Base-by-base conservation (phyloP, 1,139 yeast genomes). In the Suhomyces yuchorum region DNA sequence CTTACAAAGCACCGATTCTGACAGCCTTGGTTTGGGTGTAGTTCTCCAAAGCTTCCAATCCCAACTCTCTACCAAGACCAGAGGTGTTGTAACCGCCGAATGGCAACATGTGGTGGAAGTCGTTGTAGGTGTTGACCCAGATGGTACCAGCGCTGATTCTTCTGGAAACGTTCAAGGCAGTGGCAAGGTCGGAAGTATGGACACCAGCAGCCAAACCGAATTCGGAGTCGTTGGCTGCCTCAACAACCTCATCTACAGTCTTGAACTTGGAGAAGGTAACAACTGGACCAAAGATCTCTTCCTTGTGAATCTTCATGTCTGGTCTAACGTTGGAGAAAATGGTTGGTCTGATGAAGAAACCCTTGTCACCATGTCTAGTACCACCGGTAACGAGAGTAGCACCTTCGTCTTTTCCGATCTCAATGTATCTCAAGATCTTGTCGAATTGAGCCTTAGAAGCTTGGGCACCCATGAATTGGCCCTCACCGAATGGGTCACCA, bases 61-160 rank as follows among this genome's bases (percentile, higher is more conserved):
- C 96, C 85, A 89, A 83, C 78, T 89, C 96, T 75, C 96, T 86
- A 65, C 96, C 96, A 66, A 87, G 82, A 72, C 96, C 96, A 51
- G 95, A 86, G 71, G 85, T 82, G 66, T 85, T 85, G 81, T 74
- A 88, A 57, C 96, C 96, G 65, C 96, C 96, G 63, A 85, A 85
- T 67, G 92, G 91, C 65, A 87, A 85, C 70, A 81, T 78, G 59
- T 80, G 81, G 71, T 88, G 88, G 84, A 87, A 84, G 62, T 85
- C 89, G 69, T 89, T 89, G 77, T 87, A 88, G 55, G 95, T 76
- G 73, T 89, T 89, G 65, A 87, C 78, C 93, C 95, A 88, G 56
- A 88, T 79, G 50, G 92, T 85, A 70, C 96, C 96, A 49, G 96
- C 88, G 65, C 80, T 80, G 55, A 88, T 68, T 67, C 78, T 75